A percentile compares a stretch with the other conserved stretches of the same genome.
Evolutionary conservation across 345 rosid genomes (phyloP).

Genomic region (Lepidium sativum): DNA sequence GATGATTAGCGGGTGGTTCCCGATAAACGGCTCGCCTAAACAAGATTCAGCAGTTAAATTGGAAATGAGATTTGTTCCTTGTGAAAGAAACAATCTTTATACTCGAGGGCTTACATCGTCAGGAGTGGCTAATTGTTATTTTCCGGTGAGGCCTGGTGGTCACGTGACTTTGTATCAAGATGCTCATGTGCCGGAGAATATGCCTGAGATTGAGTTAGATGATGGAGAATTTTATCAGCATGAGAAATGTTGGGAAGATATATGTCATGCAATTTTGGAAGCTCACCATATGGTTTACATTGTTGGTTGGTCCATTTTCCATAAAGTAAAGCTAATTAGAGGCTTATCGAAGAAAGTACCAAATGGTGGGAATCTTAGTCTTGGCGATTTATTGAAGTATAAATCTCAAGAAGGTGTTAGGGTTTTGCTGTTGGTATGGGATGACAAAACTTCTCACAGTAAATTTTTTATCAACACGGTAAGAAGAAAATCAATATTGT

Average conservation of each 20-base stretch:
- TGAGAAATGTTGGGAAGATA: conserved; percentile 82
- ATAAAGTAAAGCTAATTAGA: conserved; percentile 58
- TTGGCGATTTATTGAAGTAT: conserved; percentile 73
- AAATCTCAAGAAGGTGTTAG: conserved; percentile 86
- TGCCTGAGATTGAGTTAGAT: conserved; percentile 57
- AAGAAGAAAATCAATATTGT: too few species aligned
- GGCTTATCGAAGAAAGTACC: conserved; percentile 57
- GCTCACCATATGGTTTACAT: conserved; percentile 83
- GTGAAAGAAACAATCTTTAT: conserved; percentile 38
- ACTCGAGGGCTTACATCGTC: conserved; percentile 35
- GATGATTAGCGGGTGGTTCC: conserved; percentile 57
- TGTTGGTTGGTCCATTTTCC: conserved; percentile 78
- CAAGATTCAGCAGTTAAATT: conserved; percentile 51
- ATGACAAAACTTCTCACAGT: conserved; percentile 82
- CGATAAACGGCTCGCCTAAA: conserved; percentile 58
- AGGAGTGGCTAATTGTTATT: conserved; percentile 50
- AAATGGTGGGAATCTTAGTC: conserved; percentile 46
- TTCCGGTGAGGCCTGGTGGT: conserved; percentile 58
- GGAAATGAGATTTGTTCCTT: conserved; percentile 47
- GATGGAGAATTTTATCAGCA: conserved; percentile 39
- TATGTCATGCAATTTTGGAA: conserved; percentile 70
- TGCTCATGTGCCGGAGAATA: conserved; percentile 50
- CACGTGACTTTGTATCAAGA: conserved; percentile 69
- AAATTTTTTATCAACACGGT: conserved; percentile 73
- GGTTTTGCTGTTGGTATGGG: conserved; percentile 81